phyloP scores from a whole-genome alignment of 805 yeast species.

The Torulaspora indica region DNA sequence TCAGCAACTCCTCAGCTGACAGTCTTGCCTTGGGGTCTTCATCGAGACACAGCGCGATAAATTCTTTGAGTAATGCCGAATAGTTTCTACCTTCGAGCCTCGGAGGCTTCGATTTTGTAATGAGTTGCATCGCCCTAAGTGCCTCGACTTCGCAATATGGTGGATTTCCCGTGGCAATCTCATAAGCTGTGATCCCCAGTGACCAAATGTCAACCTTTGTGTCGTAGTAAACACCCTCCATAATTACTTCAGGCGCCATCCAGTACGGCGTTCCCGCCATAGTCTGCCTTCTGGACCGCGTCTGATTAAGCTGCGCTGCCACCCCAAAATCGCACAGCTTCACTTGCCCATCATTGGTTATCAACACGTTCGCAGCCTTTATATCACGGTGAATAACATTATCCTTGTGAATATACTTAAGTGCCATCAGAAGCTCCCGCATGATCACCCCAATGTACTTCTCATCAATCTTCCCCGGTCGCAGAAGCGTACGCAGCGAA shows the following conservation, averaged over 20 bases:
- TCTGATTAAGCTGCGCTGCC: conserved; percentile 83
- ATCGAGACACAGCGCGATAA: conserved; percentile 86
- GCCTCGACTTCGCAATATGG: conserved; percentile 97
- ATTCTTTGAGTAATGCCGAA: conserved; percentile 71
- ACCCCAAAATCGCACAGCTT: conserved; percentile 97
- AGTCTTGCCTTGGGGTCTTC: conserved; percentile 89
- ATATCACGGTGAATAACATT: conserved; percentile 95
- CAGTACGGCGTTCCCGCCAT: conserved; percentile 96
- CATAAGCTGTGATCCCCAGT: conserved; percentile 87
- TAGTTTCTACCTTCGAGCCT: conserved; percentile 87
- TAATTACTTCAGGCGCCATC: conserved; percentile 99
- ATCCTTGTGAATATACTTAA: conserved; percentile 74
- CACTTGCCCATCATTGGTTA: conserved; percentile 83
- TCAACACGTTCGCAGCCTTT: conserved; percentile 91
- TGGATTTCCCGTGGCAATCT: conserved; percentile 94
- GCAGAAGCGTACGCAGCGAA: conserved; percentile 74
- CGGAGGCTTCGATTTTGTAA: conserved; percentile 91
- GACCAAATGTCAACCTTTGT: conserved; percentile 97
- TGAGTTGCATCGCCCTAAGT: conserved; percentile 87
- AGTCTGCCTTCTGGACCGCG: conserved; percentile 76
- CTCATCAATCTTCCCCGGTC: conserved; percentile 87
- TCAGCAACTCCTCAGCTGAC: conserved; percentile 75
- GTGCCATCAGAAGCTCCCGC: conserved; percentile 73
- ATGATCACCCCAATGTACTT: conserved; percentile 75
- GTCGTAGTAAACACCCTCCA: conserved; percentile 85